These are phyloP conservation scores for Acanthamoeba triangularis DNA, from an alignment of 208 protist genomes.

Conservation along the genomic window DNA sequence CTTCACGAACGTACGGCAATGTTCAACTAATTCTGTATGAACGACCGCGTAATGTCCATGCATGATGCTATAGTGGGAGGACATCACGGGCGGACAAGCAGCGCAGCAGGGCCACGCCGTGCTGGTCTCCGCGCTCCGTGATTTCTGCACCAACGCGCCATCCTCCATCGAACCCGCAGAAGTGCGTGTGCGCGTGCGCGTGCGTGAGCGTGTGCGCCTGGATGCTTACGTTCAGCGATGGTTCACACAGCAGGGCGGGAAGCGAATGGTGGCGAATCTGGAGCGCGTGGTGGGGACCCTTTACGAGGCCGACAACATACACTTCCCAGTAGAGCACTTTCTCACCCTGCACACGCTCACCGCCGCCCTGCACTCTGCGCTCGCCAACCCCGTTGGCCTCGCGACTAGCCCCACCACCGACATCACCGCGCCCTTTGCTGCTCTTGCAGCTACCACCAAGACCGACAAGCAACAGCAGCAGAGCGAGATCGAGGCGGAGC, in stretches of 20 bases:
- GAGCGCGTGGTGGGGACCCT: constrained; percentile 11
- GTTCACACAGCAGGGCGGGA: neutral
- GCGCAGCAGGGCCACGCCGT: neutral
- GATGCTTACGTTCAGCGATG: neutral
- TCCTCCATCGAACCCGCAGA: no score
- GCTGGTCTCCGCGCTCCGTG: neutral
- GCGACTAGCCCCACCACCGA: neutral
- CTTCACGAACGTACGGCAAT: neutral
- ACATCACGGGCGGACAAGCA: constrained; percentile 16
- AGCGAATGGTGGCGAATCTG: neutral
- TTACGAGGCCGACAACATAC: constrained; percentile 4
- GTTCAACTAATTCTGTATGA: neutral
- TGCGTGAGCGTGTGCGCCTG: no score
- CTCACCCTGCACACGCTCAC: neutral
- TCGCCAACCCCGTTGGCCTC: neutral
- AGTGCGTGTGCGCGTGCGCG: no score
- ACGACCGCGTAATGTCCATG: neutral
- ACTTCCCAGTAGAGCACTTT: constrained; percentile 21
- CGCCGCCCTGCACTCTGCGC: neutral
- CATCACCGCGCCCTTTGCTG: no score
- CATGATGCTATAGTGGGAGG: neutral
- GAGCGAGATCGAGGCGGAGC: no score
- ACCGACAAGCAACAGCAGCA: no score
- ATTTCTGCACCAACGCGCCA: neutral
- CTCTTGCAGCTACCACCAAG: no score